These are phyloP conservation scores for Micromonas pusilla DNA, from an alignment of 139 green algal species.

Conservation along the genomic window DNA sequence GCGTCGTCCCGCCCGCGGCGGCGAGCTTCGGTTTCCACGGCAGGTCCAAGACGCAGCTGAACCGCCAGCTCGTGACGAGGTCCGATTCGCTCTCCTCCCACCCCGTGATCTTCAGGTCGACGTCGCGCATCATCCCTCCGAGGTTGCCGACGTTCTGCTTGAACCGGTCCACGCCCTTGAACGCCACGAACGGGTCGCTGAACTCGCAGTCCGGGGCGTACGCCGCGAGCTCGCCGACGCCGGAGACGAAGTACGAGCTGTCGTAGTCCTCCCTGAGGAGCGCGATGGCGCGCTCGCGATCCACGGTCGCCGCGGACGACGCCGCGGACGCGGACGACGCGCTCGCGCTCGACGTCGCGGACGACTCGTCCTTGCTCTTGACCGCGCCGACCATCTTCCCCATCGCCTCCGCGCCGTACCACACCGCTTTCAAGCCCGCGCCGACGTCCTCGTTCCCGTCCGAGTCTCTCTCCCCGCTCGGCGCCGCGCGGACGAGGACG, in stretches of 20 bases:
- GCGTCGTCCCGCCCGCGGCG: slow-evolving; percentile 55
- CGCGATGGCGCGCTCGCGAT: slow-evolving; percentile 40
- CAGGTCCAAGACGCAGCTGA: slow-evolving; percentile 54
- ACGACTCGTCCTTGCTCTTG: slow-evolving; percentile 12
- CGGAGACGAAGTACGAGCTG: slow-evolving; percentile 64
- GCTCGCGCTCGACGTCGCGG: neutral
- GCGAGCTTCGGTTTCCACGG: slow-evolving; percentile 57
- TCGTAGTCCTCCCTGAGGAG: slow-evolving; percentile 60
- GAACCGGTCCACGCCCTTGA: slow-evolving; percentile 50
- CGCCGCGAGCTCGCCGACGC: slow-evolving; percentile 41
- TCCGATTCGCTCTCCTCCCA: slow-evolving; percentile 46
- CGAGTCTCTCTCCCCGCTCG: no score
- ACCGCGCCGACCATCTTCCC: slow-evolving; percentile 57
- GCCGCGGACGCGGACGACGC: slow-evolving; percentile 9
- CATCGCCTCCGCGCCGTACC: slow-evolving; percentile 68
- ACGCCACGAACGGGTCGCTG: slow-evolving; percentile 57
- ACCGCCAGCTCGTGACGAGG: slow-evolving; percentile 42
- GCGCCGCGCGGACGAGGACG: no score
- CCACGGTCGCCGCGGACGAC: slow-evolving; percentile 20
- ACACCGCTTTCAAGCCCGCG: slow-evolving; percentile 56
- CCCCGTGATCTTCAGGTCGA: slow-evolving; percentile 58
- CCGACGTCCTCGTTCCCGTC: neutral
- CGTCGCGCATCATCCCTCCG: slow-evolving; percentile 61
- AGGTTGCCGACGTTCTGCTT: slow-evolving; percentile 81
- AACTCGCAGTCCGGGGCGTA: slow-evolving; percentile 62